These are phyloP conservation scores for Colletotrichum falcatum DNA, from an alignment of 2,329 filamentous ascomycete species.

Conservation along the genomic window DNA sequence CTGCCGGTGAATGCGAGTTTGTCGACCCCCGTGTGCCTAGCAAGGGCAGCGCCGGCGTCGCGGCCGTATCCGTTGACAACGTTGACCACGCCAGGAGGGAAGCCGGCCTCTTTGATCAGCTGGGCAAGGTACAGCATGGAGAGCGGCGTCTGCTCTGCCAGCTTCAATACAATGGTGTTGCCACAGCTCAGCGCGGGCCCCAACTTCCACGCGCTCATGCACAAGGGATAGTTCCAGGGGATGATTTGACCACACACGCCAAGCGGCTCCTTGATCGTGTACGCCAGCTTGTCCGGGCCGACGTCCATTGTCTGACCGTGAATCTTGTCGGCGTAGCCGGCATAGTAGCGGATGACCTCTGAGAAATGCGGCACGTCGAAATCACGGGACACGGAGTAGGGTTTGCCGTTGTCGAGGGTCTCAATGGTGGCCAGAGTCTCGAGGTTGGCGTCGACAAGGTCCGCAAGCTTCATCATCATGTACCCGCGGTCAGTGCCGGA, in stretches of 20 bases:
- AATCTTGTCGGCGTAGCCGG: constrained; percentile 83
- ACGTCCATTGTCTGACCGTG: constrained; percentile 83
- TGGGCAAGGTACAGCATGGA: constrained; percentile 71
- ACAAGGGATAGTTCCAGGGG: constrained; percentile 84
- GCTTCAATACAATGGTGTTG: constrained; percentile 70
- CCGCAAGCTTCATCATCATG: constrained; percentile 77
- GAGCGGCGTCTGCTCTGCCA: constrained; percentile 71
- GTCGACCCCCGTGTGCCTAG: constrained; percentile 71
- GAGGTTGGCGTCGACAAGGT: constrained; percentile 74
- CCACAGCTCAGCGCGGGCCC: constrained; percentile 72
- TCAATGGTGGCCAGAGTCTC: constrained; percentile 66
- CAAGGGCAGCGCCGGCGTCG: constrained; percentile 73
- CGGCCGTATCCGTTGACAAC: constrained; percentile 75
- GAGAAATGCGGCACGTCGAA: constrained; percentile 68
- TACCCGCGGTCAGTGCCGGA: constrained; percentile 75
- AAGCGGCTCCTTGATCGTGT: constrained; percentile 80
- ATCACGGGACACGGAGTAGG: constrained; percentile 72
- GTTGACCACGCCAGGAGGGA: constrained; percentile 79
- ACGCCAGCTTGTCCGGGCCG: constrained; percentile 77
- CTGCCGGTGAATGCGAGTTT: constrained; percentile 81
- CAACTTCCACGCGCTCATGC: constrained; percentile 78
- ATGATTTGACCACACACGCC: constrained; percentile 84
- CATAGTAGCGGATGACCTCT: constrained; percentile 77
- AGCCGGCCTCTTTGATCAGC: constrained; percentile 76
- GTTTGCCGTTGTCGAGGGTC: constrained; percentile 86